These are phyloP conservation scores for Candida arabinofermentans DNA, from an alignment of 805 yeast genomes.

Conservation along the genomic window DNA sequence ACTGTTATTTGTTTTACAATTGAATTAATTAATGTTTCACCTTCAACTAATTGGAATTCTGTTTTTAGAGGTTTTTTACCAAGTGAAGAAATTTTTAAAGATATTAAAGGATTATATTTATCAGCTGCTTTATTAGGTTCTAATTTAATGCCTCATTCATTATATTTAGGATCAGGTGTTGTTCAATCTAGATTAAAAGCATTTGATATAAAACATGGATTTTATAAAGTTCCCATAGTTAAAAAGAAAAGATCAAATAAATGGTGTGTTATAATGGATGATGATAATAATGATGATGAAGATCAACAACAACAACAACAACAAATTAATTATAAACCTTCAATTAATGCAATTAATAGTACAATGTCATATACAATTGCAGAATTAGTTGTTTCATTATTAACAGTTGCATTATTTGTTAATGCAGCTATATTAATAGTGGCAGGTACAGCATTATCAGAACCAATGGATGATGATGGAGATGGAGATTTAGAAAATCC, in stretches of 20 bases:
- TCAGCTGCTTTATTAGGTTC: constrained; percentile 89
- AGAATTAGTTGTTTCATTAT: constrained; percentile 75
- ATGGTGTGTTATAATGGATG: constrained; percentile 32
- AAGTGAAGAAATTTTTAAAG: constrained; percentile 38
- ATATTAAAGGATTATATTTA: constrained; percentile 67
- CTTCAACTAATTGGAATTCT: constrained; percentile 46
- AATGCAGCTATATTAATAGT: constrained; percentile 87
- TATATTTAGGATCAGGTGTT: constrained; percentile 83
- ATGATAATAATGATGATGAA: constrained; percentile 16
- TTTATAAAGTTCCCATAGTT: constrained; percentile 37
- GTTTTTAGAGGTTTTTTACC: constrained; percentile 70
- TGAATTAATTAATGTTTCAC: constrained; percentile 68
- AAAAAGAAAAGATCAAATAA: constrained; percentile 22
- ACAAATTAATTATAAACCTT: constrained; percentile 51
- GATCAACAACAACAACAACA: constrained; percentile 7
- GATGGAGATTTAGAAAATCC: constrained; percentile 69
- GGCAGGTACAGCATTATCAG: constrained; percentile 78
- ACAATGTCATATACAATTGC: constrained; percentile 78
- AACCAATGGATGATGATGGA: constrained; percentile 37
- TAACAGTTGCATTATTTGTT: constrained; percentile 88
- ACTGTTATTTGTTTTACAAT: constrained; percentile 84
- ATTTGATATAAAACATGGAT: constrained; percentile 66
- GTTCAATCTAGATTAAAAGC: constrained; percentile 83
- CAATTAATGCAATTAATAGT: constrained; percentile 73
- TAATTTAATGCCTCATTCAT: constrained; percentile 92